Evolutionary conservation across 192 early-diverging fungal species (phyloP).

Genomic region (Entomortierella beljakovae): DNA sequence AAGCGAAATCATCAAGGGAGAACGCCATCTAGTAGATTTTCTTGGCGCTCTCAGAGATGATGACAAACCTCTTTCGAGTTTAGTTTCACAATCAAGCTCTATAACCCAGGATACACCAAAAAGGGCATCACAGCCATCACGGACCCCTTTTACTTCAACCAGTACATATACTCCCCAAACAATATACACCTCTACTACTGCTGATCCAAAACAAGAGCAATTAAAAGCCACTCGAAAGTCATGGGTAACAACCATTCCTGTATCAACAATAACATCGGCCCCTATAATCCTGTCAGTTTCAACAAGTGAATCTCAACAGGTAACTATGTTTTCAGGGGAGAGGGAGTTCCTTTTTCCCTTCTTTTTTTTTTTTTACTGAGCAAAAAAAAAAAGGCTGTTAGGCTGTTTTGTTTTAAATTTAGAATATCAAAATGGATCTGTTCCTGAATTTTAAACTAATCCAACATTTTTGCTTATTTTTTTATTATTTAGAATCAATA

Average conservation of each 20-base stretch:
- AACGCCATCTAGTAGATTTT: constrained; percentile 12
- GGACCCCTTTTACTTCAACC: not conserved
- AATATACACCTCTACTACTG: not conserved
- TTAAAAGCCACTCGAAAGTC: no score
- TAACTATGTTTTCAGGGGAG: no score
- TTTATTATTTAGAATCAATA: not conserved
- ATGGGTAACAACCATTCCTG: no score
- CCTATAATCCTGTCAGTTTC: no score
- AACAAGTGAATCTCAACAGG: no score
- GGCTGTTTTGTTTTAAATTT: no score
- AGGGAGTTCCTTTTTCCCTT: no score
- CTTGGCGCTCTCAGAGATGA: constrained; percentile 38
- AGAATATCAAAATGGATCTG: not conserved
- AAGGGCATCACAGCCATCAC: not conserved
- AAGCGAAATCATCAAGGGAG: constrained; percentile 20
- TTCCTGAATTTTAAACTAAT: not conserved
- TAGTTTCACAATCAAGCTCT: not conserved
- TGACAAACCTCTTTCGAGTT: not conserved
- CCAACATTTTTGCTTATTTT: not conserved
- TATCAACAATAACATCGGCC: no score
- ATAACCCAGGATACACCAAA: not conserved
- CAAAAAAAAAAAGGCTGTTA: no score
- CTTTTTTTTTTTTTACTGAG: no score
- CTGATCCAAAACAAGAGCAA: not conserved
- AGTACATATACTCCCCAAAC: not conserved